Evolutionary conservation across 2,329 filamentous ascomycete species (phyloP).

Genomic region (Aspergillus sp.): DNA sequence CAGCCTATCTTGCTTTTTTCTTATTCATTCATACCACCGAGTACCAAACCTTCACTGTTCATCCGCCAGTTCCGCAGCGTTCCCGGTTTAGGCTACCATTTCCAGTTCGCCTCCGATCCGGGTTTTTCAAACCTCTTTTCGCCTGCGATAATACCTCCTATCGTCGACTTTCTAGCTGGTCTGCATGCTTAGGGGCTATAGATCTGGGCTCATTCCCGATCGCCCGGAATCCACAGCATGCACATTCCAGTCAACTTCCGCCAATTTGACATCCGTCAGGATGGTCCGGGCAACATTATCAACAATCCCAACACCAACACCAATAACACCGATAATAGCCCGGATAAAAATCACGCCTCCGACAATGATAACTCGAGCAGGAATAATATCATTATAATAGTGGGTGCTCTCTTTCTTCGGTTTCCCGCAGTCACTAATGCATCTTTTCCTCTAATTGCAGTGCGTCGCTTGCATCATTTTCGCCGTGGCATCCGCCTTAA

Average conservation of each 20-base stretch:
- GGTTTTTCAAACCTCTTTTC: background rate
- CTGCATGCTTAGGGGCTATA: conserved; percentile 14
- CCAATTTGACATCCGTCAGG: conserved; percentile 22
- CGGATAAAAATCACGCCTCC: background rate
- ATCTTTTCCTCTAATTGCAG: conserved; percentile 15
- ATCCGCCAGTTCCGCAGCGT: conserved; percentile 9
- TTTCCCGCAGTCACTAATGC: conserved; percentile 10
- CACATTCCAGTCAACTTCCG: conserved; percentile 22
- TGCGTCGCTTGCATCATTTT: conserved; percentile 35
- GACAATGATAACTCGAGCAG: conserved; percentile 8
- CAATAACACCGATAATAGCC: background rate
- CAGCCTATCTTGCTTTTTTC: background rate
- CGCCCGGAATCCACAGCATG: conserved; percentile 20
- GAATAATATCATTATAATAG: conserved; percentile 34
- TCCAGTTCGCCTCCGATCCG: background rate
- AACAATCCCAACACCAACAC: background rate
- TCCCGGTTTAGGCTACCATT: conserved; percentile 5
- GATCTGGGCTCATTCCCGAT: conserved; percentile 9
- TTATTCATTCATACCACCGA: background rate
- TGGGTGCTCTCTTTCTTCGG: conserved; percentile 17
- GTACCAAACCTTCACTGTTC: conserved; percentile 1
- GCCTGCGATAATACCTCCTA: background rate
- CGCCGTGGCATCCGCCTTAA: conserved; percentile 30
- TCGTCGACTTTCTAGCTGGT: background rate
- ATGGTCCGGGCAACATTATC: background rate